Conservation (phyloP, 1,284 basidiomycete genomes). For the Abortiporus biennis region DNA sequence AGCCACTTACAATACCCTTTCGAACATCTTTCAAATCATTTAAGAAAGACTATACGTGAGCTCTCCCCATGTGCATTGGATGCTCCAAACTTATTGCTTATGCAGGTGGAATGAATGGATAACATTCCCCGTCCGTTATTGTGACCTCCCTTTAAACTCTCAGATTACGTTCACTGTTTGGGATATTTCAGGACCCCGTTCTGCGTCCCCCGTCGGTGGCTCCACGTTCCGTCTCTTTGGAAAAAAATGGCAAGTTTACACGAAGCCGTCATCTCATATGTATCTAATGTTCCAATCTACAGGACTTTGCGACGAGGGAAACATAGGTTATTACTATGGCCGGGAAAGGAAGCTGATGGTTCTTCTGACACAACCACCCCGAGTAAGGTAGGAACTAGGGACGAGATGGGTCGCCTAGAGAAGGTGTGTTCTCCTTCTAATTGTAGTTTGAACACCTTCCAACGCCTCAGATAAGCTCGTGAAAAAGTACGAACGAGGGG, state of each 20-base stretch:
- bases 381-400: conserved; percentile 72
- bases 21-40: conserved; percentile 92
- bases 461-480: conserved; percentile 54
- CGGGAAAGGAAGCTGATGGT: conserved; percentile 80
- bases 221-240: conserved; percentile 88
- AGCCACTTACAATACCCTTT: conserved; percentile 85
- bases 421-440: conserved; percentile 51
- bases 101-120: conserved; percentile 96
- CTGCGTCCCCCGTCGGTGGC: conserved; percentile 79
- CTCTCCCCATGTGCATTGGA: conserved; percentile 7
- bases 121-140: conserved; percentile 85
- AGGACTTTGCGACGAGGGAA: conserved; percentile 90
- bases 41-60: conserved; percentile 75
- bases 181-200: conserved; percentile 82
- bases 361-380: conserved; percentile 79
- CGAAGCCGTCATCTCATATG: not conserved
- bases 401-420: conserved; percentile 93
- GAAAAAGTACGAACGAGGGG: conserved; percentile 94
- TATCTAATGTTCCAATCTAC: not conserved
- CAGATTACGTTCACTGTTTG: conserved; percentile 94
- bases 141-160: conserved; percentile 82
- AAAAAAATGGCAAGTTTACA: conserved; percentile 69
- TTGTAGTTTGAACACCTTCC: not conserved
- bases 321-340: conserved; percentile 85
- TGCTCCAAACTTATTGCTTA: not conserved